Base-by-base conservation (phyloP, 2,329 filamentous ascomycete genomes). In the Tolypocladium ovalisporum region DNA sequence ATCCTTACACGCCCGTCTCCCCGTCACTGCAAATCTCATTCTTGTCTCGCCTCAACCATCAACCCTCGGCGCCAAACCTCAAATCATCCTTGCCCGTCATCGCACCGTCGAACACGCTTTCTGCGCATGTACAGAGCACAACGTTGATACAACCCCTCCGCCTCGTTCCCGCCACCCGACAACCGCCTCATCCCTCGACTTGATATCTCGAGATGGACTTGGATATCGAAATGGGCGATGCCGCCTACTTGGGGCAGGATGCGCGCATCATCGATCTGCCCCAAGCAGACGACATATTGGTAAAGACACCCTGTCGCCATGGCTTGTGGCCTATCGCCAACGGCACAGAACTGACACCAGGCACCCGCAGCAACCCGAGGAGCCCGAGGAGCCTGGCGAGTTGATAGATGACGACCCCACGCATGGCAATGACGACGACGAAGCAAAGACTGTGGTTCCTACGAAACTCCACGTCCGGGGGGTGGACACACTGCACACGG, bases 391-490 rank as follows among this genome's bases (percentile, higher is more conserved):
- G 56, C 70, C 70, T 22, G 72, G 72, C 52, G 71, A 74, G 61
- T 66, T 74, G 32, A 67, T 67, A 37, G 71, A 72, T 6, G 71
- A 73, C 56, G 70, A 69, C 49, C 64, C 64, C 34, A 52, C 54
- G 27, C 55, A 54, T 22, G 44, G n/a, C n/a, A n/a, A 35, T 40
- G 49, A 61, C 9, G 60, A 61, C 51, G 59, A 64, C 57, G 66
- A 68, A 19, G 62, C 64, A 36, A 66, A 64, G 52, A 66, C 58
- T 2, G 58, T 72, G 13, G 60, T 72, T 9, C 70, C 71, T 3
- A 70, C 77, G 66, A 94, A 94, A 69, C 74, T 97, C n/a, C 87
- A 97, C 71, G 76, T 99, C 55, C 84, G 85, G 59, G 93, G 93
- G 24, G 80, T 97, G 4, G 88, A 96, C 67, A 84, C 87, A 49